These are phyloP conservation scores for Boechera stricta DNA, from an alignment of 345 rosid genomes.

Conservation along the genomic window DNA sequence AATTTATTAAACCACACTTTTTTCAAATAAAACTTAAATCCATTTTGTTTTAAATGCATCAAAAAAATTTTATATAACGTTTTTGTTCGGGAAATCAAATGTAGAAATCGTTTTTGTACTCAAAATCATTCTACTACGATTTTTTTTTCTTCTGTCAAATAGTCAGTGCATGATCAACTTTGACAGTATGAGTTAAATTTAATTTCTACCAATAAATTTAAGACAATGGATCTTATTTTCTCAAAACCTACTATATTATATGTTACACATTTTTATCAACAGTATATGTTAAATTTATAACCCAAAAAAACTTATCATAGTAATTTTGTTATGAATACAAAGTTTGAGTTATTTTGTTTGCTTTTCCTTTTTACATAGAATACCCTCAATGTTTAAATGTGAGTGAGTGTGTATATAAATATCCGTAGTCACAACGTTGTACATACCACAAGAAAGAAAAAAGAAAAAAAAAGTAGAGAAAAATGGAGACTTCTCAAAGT, in stretches of 20 bases:
- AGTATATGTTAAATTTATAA: background rate
- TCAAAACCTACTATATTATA: no score
- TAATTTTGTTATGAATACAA: background rate
- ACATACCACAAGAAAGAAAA: constrained; percentile 18
- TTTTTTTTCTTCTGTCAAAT: background rate
- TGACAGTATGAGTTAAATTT: background rate
- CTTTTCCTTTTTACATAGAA: constrained; percentile 15
- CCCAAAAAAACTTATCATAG: background rate
- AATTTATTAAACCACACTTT: background rate
- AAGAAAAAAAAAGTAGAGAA: background rate
- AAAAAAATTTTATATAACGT: background rate
- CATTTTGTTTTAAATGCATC: background rate
- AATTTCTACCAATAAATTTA: background rate
- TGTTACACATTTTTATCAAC: no score
- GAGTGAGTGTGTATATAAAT: constrained; percentile 36
- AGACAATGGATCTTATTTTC: background rate
- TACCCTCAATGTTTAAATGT: background rate
- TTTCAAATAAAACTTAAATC: background rate
- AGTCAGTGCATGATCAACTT: background rate
- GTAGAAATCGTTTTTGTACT: background rate
- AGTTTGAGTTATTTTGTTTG: constrained; percentile 3
- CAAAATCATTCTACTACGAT: background rate
- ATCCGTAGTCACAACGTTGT: constrained; percentile 40
- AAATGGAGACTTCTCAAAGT: constrained; percentile 39
- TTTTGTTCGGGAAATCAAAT: background rate